These are phyloP conservation scores for Vigna angularis DNA, from an alignment of 306 rosid species.

Conservation along the genomic window DNA sequence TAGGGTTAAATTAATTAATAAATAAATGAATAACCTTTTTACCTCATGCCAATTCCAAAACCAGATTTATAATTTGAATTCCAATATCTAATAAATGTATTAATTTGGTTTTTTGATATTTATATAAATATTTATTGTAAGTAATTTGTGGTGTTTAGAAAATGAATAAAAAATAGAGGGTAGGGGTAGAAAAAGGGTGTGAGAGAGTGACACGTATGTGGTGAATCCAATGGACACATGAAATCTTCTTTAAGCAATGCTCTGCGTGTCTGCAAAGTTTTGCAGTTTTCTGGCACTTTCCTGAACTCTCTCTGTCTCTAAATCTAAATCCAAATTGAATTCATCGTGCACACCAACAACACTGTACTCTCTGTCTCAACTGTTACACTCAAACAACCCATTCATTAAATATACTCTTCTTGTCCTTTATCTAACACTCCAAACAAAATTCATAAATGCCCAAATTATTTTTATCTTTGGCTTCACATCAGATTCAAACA, in stretches of 20 bases:
- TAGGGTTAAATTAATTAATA: too few species aligned
- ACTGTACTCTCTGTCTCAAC: not conserved
- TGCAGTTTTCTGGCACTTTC: conserved; percentile 10
- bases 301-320: not conserved
- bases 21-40: too few species aligned
- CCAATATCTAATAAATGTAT: too few species aligned
- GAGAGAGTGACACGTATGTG: conserved; percentile 54
- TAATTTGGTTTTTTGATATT: too few species aligned
- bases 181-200: conserved; percentile 15
- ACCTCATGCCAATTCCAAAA: too few species aligned
- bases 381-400: not conserved
- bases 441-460: not conserved
- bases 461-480: not conserved
- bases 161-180: too few species aligned
- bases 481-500: too few species aligned
- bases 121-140: too few species aligned
- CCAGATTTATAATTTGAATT: too few species aligned
- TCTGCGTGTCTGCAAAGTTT: conserved; percentile 34
- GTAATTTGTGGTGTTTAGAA: too few species aligned
- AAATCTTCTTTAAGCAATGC: conserved; percentile 33
- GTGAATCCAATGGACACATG: conserved; percentile 60
- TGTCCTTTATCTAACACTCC: not conserved
- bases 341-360: not conserved
- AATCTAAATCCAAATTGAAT: not conserved
- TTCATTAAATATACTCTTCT: conserved; percentile 26